Evolutionary conservation across 2,329 filamentous ascomycete species (phyloP).

Genomic region (Talaromyces pinophilus): DNA sequence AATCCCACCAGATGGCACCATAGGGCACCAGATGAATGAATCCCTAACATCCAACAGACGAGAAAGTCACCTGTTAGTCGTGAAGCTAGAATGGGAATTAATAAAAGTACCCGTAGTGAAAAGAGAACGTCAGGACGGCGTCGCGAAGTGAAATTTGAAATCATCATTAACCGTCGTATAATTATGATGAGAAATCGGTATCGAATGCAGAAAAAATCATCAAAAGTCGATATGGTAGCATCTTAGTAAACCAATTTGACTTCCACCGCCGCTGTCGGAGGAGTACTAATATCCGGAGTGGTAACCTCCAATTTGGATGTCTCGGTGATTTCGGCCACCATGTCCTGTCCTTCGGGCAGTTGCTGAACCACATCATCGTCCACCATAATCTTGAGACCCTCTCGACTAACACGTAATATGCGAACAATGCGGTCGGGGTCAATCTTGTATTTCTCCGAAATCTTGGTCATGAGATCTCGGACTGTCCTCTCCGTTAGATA

Average conservation of each 20-base stretch:
- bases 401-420: constrained; percentile 69
- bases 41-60: not conserved
- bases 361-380: constrained; percentile 87
- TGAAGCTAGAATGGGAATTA: constrained; percentile 4
- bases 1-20: not conserved
- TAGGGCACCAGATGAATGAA: not conserved
- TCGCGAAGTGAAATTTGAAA: constrained; percentile 6
- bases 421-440: constrained; percentile 71
- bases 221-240: constrained; percentile 36
- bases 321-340: constrained; percentile 71
- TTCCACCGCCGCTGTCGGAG: constrained; percentile 42
- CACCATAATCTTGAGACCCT: constrained; percentile 78
- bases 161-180: constrained; percentile 3
- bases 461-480: constrained; percentile 69
- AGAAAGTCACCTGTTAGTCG: not conserved
- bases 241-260: constrained; percentile 56
- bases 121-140: constrained; percentile 4
- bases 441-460: constrained; percentile 78
- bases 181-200: constrained; percentile 1
- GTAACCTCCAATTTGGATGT: constrained; percentile 45
- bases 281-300: constrained; percentile 27
- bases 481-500: constrained; percentile 79
- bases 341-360: constrained; percentile 86
- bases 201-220: constrained; percentile 26
- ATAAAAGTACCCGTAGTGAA: not conserved